Conservation (phyloP, 1,284 basidiomycete species). For the Marasmius tenuissimus region DNA sequence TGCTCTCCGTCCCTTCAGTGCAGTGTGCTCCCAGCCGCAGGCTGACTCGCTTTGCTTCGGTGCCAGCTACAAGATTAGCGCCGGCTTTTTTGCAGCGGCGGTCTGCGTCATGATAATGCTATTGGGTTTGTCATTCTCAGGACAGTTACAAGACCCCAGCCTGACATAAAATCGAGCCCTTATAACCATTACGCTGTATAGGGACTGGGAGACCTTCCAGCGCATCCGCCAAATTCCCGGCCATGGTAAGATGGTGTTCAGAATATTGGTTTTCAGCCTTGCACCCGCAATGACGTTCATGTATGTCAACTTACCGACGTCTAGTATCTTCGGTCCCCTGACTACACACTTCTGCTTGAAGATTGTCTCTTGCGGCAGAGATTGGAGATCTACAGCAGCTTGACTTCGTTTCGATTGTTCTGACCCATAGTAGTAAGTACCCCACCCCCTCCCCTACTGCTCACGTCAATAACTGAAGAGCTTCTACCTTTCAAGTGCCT, state of each 20-base stretch:
- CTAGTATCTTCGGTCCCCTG: no score
- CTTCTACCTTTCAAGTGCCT: neutral
- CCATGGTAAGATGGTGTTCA: neutral
- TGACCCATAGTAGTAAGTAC: neutral
- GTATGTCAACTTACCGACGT: neutral
- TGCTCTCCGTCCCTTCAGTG: neutral
- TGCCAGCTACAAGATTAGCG: neutral
- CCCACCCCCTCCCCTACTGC: neutral
- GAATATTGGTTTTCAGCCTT: neutral
- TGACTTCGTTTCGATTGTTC: neutral
- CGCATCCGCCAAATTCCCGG: neutral
- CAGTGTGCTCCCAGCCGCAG: neutral
- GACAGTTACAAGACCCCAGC: no score
- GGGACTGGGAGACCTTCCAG: neutral
- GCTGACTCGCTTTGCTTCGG: neutral
- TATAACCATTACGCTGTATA: neutral
- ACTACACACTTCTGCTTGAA: no score
- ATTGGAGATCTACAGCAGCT: neutral
- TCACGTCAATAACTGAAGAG: neutral
- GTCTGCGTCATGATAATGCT: neutral
- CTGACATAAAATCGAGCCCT: neutral
- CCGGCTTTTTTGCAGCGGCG: neutral
- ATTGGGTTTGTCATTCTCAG: neutral
- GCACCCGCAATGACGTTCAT: neutral
- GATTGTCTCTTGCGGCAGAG: neutral